Base-by-base conservation (phyloP, 176 grass and related monocot species). In the Carex cristatella region DNA sequence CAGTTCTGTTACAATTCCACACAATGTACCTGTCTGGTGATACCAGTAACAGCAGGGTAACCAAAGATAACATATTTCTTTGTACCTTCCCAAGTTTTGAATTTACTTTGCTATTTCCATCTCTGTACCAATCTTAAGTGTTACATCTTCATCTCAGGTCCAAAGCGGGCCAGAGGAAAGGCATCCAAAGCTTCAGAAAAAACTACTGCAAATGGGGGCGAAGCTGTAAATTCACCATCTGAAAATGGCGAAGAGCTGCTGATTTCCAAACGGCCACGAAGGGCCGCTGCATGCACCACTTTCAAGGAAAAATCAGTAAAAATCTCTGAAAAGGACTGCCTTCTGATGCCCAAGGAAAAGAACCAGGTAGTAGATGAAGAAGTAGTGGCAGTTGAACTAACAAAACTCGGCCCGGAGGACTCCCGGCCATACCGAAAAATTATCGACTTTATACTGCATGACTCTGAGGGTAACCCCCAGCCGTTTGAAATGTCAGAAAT, bases 401-500 rank as follows among this genome's bases (percentile, higher is more conserved):
- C 96, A 85, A 95, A 87, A 89, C 59, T 92, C 53, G 93, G 90
- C 48, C 85, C 90, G 8, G 96, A 99, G 89, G 85, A 89, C 79
- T 81, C 38, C 13, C 90, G 88, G 74, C 92, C 93, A 62, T 99
- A 91, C 74, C 85, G 96, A 81, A 99, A 89, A 84, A 77, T 99
- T 83, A 74, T 95, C 48, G 96, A 99, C 85, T 99, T 99, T 63
- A 85, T 89, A 80, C 83, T 95, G 86, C 96, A 95, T 82, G 96
- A 99, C 85, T 68, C 90, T 85, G 93, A 99, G 68, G 93, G 96
- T 32, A 94, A 94, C 42, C 85, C 86, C 15, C 96, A 99, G 19
- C 96, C 96, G 16, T 99, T 99, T 88, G 93, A 99, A 86, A 99
- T 99, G 96, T 92, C 88, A 81, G 93, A 99, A 94, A 92, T 99